Conservation (phyloP, 208 protist genomes). For the Trypanosomatidae sp. region DNA sequence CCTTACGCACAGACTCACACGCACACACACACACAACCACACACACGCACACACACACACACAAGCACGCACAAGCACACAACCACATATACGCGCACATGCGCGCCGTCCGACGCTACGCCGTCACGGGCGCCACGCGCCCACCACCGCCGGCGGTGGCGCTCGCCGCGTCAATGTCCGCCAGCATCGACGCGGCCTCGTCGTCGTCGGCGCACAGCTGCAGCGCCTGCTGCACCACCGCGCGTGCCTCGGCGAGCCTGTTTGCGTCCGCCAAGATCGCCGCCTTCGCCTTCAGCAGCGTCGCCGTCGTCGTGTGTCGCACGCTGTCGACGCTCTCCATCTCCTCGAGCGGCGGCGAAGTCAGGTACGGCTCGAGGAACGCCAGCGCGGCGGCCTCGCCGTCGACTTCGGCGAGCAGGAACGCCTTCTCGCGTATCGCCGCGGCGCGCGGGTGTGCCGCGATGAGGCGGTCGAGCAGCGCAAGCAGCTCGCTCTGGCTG, state of each 20-base stretch:
- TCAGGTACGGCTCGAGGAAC: constrained; percentile 51
- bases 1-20: constrained; percentile 1
- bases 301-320: constrained; percentile 26
- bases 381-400: constrained; percentile 55
- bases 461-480: constrained; percentile 41
- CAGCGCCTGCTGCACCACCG: constrained; percentile 37
- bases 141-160: background rate
- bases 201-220: constrained; percentile 44
- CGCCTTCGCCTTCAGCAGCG: constrained; percentile 79
- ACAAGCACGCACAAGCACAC: background rate
- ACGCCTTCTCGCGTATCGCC: constrained; percentile 78
- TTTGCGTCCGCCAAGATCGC: constrained; percentile 77
- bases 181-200: constrained; percentile 48
- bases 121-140: background rate
- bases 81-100: background rate
- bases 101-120: background rate
- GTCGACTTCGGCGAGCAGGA: constrained; percentile 66
- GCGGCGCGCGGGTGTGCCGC: constrained; percentile 61
- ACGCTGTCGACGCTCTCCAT: constrained; percentile 44
- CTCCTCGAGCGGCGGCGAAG: constrained; percentile 70
- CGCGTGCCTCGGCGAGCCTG: constrained; percentile 45
- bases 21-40: constrained; percentile 2
- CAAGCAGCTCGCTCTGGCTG: constrained; percentile 14
- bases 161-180: constrained; percentile 40
- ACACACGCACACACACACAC: background rate